A percentile compares a stretch with the other conserved stretches of the same genome.
Evolutionary conservation across 495 filamentous ascomycete species (phyloP).

Genomic region (Astrocystis sublimbata): DNA sequence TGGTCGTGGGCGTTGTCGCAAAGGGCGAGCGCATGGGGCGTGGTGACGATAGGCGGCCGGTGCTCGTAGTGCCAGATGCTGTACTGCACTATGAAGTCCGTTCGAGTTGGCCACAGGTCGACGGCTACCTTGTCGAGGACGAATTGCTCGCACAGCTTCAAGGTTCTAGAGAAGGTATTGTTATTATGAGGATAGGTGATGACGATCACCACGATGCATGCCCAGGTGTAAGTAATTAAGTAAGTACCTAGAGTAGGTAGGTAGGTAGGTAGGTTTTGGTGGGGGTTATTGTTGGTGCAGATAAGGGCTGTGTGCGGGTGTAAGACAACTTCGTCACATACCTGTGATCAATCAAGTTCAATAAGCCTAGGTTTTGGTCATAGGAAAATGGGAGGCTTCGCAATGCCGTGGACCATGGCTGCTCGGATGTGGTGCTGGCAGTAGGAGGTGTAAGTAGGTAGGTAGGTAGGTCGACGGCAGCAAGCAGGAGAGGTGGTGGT

Average conservation of each 20-base stretch:
- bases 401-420: neutral
- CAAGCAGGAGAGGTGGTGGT: too few relatives aligned
- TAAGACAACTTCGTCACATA: too few relatives aligned
- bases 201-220: too few relatives aligned
- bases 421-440: neutral
- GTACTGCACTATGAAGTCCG: neutral
- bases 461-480: neutral
- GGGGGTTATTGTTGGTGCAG: neutral
- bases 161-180: too few relatives aligned
- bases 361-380: too few relatives aligned
- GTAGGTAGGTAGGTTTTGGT: neutral
- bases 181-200: too few relatives aligned
- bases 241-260: neutral
- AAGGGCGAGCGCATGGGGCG: constrained; percentile 3
- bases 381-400: neutral
- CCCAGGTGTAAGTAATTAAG: too few relatives aligned
- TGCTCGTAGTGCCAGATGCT: neutral
- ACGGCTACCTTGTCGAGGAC: too few relatives aligned
- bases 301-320: neutral
- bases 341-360: too few relatives aligned
- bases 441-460: neutral
- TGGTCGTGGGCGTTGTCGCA: constrained; percentile 14
- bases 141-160: too few relatives aligned
- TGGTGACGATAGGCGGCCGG: neutral
- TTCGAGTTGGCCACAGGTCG: too few relatives aligned